Evolutionary conservation across 108 stramenopile genomes (phyloP), one percentile per base, ranked within the genome.

Genomic region (Skeletonema tropicum): DNA sequence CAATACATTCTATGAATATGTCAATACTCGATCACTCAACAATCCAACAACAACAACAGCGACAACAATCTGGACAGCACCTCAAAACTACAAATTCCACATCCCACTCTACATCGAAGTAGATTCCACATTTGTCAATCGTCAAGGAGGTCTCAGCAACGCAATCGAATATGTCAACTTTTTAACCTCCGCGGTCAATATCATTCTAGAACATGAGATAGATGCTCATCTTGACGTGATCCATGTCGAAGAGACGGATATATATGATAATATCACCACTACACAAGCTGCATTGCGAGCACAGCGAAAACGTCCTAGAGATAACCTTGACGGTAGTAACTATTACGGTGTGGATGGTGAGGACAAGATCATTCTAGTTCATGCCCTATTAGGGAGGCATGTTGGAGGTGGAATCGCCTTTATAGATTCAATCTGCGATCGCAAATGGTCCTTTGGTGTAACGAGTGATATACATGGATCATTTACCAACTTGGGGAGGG

Each of bases 391-490:
- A 3, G 78, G 78, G 7, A 38, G 78, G 39, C 62, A 75, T 38
- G 21, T 79, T n/a, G 78, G 78, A 10, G 78, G 78, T 52, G 78
- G 78, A 26, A 79, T 79, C 11, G 78, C 78, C 15, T 79, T 61
- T 23, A 74, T 79, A 41, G 78, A 75, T 31, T 61, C 52, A 33
- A 59, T 79, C 2, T 79, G 78, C 39, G 74, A 79, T 38, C 1
- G 30, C 13, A 55, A 75, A 32, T 79, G 73, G 73, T 72, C 72
- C 4, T 79, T 74, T 60, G 78, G 78, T 30, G 59, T 79, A n/a
- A 75, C 66, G 3, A 41, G 39, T 32, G 74, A 74, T 49, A 73
- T 79, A 30, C 68, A 60, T 12, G 78, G 78, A 8, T 68, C 46
- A 19, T 57, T 75, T 15, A 19, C 57, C 6, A 62, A 38, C 9